phyloP scores from a whole-genome alignment of 2,329 filamentous ascomycete genomes.

The Ophiostoma fasciatum region DNA sequence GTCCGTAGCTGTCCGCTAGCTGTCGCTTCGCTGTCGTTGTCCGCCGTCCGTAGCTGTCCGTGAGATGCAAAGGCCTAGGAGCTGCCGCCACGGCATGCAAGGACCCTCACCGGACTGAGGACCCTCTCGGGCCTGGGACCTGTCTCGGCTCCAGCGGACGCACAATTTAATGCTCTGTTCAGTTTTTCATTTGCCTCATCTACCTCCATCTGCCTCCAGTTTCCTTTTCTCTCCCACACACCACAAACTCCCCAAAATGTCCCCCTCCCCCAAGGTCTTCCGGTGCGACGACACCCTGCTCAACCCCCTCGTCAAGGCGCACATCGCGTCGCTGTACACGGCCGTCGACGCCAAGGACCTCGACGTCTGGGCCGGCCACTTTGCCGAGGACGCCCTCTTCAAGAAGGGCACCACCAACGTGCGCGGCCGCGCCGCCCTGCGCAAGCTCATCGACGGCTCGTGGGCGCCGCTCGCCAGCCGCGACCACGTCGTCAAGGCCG shows the following conservation, averaged over 20 bases:
- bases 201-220: neutral
- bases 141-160: too few species aligned
- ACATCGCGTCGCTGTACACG: constrained; percentile 7
- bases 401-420: constrained; percentile 11
- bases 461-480: constrained; percentile 6
- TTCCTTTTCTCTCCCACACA: too few species aligned
- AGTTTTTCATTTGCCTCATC: neutral
- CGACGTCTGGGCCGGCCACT: constrained; percentile 5
- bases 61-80: too few species aligned
- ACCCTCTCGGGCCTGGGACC: neutral
- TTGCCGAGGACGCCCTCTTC: constrained; percentile 7
- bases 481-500: constrained; percentile 7
- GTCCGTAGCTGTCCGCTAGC: too few species aligned
- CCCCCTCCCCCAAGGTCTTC: constrained; percentile 4
- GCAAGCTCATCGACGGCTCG: constrained; percentile 5
- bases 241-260: constrained; percentile 6
- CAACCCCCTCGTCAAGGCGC: constrained; percentile 7
- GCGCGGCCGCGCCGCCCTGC: constrained; percentile 2
- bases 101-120: too few species aligned
- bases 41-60: too few species aligned
- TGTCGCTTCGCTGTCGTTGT: too few species aligned
- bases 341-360: constrained; percentile 7
- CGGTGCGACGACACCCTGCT: constrained; percentile 7
- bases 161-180: neutral
- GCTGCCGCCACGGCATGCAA: neutral